phyloP scores from a whole-genome alignment of 768 basidiomycete species.

The Rhodotorula babjevae region DNA sequence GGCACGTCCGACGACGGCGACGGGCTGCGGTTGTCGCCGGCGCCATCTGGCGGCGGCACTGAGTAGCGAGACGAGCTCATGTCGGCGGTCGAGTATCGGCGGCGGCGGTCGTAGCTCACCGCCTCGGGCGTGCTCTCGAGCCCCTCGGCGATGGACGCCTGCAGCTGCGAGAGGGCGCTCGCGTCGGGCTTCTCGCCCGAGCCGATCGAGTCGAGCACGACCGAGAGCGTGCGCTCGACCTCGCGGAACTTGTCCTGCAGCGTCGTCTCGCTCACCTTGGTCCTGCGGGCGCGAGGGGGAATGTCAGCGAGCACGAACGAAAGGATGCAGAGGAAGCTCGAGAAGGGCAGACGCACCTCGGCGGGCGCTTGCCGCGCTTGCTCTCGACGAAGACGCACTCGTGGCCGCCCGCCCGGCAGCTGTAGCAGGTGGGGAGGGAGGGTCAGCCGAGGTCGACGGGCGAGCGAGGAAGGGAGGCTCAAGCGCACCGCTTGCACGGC shows the following conservation, averaged over 20 bases:
- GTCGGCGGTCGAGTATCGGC: not conserved
- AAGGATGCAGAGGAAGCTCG: too few species aligned
- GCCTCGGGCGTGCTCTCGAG: not conserved
- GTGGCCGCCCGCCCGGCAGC: slow-evolving; percentile 12
- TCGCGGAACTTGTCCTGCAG: slow-evolving; percentile 21
- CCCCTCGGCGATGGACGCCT: slow-evolving; percentile 23
- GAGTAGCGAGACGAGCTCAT: not conserved
- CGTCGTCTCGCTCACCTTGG: slow-evolving; percentile 1
- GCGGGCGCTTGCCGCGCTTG: slow-evolving; percentile 25
- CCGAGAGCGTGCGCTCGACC: slow-evolving; percentile 18
- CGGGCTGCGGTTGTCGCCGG: not conserved
- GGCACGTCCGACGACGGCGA: not conserved
- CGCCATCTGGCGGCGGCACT: not conserved
- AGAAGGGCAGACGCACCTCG: not conserved
- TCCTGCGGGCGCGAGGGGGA: not conserved
- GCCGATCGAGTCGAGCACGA: slow-evolving; percentile 26
- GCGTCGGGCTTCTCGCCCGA: slow-evolving; percentile 27
- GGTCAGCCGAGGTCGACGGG: too few species aligned
- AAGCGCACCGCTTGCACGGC: slow-evolving; percentile 18
- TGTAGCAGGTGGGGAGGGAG: not conserved
- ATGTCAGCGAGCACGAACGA: too few species aligned
- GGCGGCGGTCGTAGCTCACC: not conserved
- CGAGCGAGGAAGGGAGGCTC: too few species aligned
- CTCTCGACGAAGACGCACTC: slow-evolving; percentile 34
- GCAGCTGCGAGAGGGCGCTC: slow-evolving; percentile 1